Evolutionary conservation across 164 flowering plant genomes (phyloP).

Genomic region (Paratinospora sagittata): DNA sequence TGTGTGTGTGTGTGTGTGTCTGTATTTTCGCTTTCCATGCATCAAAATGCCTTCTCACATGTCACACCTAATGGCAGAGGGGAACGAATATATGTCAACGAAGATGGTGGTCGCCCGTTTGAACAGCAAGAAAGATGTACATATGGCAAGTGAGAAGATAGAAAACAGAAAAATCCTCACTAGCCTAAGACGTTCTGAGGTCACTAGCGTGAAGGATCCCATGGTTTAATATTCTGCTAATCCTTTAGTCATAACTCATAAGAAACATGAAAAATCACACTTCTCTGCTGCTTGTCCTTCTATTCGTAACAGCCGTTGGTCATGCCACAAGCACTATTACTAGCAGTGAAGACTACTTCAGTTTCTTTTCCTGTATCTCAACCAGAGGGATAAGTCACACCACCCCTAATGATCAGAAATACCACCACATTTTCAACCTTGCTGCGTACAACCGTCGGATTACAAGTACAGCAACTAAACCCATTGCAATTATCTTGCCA

Average conservation of each 20-base stretch:
- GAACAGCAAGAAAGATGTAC: too few relatives aligned
- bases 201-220: too few relatives aligned
- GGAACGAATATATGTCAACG: too few relatives aligned
- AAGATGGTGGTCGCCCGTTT: too few relatives aligned
- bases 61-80: too few relatives aligned
- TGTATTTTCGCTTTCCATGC: too few relatives aligned
- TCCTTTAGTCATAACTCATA: neutral
- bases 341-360: neutral
- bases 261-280: neutral
- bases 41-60: too few relatives aligned
- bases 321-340: neutral
- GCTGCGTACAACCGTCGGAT: conserved; percentile 15
- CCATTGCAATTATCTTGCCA: conserved; percentile 13
- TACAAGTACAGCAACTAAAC: neutral
- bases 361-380: conserved; percentile 1
- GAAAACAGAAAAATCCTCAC: neutral
- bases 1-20: too few relatives aligned
- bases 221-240: too few relatives aligned
- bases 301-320: neutral
- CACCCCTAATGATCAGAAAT: neutral
- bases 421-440: conserved; percentile 7
- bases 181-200: neutral
- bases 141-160: too few relatives aligned
- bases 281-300: neutral
- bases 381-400: neutral